Evolutionary conservation across 129 eudicot species (phyloP), one percentile per base, ranked within the genome.

Genomic region (Logfia minima): DNA sequence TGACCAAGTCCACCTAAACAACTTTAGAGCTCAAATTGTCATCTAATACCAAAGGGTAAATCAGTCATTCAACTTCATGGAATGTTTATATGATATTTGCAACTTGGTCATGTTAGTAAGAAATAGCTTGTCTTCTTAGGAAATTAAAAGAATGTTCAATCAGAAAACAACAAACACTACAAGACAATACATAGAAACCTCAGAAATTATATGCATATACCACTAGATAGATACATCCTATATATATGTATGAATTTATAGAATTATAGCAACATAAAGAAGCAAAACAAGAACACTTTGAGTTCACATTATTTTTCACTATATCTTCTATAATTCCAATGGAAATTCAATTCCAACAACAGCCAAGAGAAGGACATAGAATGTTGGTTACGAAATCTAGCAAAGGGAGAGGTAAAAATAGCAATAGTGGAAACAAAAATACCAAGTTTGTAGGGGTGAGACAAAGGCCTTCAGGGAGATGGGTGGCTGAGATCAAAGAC

Each of bases 401-500:
- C 79, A 86, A 81, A 65, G 88, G 88, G 79, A 86, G 87, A 77
- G 88, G 87, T 34, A 91, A 72, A 58, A 61, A 75, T 34, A 77
- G 72, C 26, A 75, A 23, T 48, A 48, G 0, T 21, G 79, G 21
- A 59, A 83, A 63, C 35, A 86, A 65, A 19, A 79, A 66, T 32
- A 87, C 37, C 77, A 92, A 92, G 74, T 91, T 83, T 91, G 85
- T 91, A 11, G 97, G 97, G 53, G 97, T 91, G 28, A 91, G 97
- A 73, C 97, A 91, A 70, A 86, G 97, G 85, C 90, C 97, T 61
- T 88, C 94, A 35, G 97, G 97, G 21, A 88, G 92, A 83, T 91
- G 97, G 97, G 94, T 91, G n/a, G 94, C 97, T 41, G 97, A 91
- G 84, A 91, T 91, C 77, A 91, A 91, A 85, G 97, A 88, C 86